Base-by-base conservation (phyloP, 2,329 filamentous ascomycete species). In the Colletotrichum tabaci region DNA sequence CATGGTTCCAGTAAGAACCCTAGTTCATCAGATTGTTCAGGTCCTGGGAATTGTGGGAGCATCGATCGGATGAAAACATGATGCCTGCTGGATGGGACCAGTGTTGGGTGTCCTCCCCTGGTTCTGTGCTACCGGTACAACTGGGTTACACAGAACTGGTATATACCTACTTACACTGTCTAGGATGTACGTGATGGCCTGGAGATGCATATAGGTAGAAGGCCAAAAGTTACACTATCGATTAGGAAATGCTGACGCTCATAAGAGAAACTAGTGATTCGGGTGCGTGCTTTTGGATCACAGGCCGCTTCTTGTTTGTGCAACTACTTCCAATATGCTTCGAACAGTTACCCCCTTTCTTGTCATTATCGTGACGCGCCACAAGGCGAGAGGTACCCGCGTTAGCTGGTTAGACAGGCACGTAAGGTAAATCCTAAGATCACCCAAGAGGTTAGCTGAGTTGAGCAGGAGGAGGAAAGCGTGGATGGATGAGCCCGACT, bases 41-140 rank as follows among this genome's bases (percentile, higher is more conserved):
- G 44, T 53, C 47, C 26, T 44, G 12, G 18, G 16, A 40, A 30
- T 9, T 52, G 21, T 46, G 38, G 49, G 50, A 63, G 30, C 23
- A 46, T 38, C 8, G 38, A 63, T 63, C 61, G 18, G 61, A 63
- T 55, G 61, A 46, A 63, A 55, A 49, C 61, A 55, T 63, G 15
- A 30, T 44, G 23, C 44, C 49, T 23, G 16, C 38, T 21, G 12
- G 61, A 35, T 55, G 42, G 12, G 61, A 44, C 53, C 49, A 42
- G 61, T 23, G 49, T 49, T 18, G 15, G 46, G 13, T 21, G n/a
- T 38, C 30, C 13, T 10, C 60, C 60, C 60, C 44, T 50, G 46
- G 60, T 26, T 26, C 35, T 23, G 35, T 62, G 46, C 60, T 52
- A 30, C 46, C 12, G 12, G 7, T 23, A 26, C 8, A 35, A 35